Base-by-base conservation (phyloP, 305 asterid genomes). In the Fraxinus nigra region DNA sequence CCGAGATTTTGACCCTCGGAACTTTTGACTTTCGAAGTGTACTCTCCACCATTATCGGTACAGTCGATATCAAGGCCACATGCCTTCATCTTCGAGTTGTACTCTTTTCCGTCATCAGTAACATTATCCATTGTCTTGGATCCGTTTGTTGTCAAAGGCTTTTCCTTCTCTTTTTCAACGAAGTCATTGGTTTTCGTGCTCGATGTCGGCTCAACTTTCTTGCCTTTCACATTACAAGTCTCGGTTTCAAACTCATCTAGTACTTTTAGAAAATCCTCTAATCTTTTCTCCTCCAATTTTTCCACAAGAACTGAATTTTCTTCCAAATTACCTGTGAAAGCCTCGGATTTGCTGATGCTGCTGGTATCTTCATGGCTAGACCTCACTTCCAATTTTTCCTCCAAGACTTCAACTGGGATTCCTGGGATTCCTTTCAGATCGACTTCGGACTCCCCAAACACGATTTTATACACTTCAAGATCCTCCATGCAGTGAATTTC, bases 381-480 rank as follows among this genome's bases (percentile, higher is more conserved):
- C 5, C 20, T 46, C 59, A 46, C 59, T 14, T 54, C 33, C 3
- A 33, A 9, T 24, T 22, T 63, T 2, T 63, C 32, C 34, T 63
- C 72, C 70, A 61, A 61, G 30, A 61, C 5, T 63, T 63, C 72
- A 63, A 8, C 34, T 81, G 80, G 84, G 81, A 20, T 77, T 28
- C 38, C 34, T 81, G 80, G 84, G 81, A 20, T 77, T 28, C 38
- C 85, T 38, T 16, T 78, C 35, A 48, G 75, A 34, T 84, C 82
- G 80, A 73, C 3, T 5, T 32, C 54, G 0, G 86, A 54, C n/a
- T 86, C 75, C 4, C 75, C 38, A 43, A 94, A 94, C 70, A 94
- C 86, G 10, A 83, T 77, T 18, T 67, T 30, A 14, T 67, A 67
- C 75, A 67, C 38, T 67, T 91, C 95, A 79, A 91, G 90, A 82